These are phyloP conservation scores for Populus hybrid DNA, from an alignment of 441 rosid genomes.

Conservation along the genomic window DNA sequence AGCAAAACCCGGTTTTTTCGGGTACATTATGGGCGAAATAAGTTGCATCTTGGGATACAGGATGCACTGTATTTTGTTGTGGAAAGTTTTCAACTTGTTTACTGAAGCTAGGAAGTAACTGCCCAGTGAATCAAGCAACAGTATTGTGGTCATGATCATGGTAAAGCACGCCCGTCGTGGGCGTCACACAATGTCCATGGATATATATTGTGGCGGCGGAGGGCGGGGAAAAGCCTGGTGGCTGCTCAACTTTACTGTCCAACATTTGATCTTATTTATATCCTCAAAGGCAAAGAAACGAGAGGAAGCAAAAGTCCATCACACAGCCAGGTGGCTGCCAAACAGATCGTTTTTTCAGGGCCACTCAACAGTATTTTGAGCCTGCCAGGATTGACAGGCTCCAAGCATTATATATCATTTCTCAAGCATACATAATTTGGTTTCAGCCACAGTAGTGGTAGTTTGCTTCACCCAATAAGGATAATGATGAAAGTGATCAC, in stretches of 20 bases:
- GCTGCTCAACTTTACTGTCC: background rate
- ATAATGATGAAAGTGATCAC: conserved; percentile 28
- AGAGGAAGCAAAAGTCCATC: conserved; percentile 45
- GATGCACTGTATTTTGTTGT: too few relatives aligned
- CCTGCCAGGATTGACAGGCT: conserved; percentile 22
- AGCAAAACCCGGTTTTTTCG: too few relatives aligned
- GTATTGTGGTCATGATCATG: too few relatives aligned
- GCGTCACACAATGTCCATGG: too few relatives aligned
- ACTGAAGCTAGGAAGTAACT: too few relatives aligned
- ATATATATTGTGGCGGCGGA: too few relatives aligned
- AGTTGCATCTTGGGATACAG: too few relatives aligned
- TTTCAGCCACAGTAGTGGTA: conserved; percentile 28
- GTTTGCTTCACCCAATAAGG: conserved; percentile 36
- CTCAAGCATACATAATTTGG: conserved; percentile 45
- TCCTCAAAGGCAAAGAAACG: conserved; percentile 35
- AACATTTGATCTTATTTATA: conserved; percentile 31
- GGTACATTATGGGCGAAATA: too few relatives aligned
- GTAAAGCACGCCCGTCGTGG: too few relatives aligned
- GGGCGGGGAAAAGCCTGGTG: background rate
- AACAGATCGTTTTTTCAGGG: conserved; percentile 31
- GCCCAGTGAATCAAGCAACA: too few relatives aligned
- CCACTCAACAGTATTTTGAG: conserved; percentile 40
- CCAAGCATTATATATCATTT: conserved; percentile 38
- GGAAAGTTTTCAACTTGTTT: too few relatives aligned
- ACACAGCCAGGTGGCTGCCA: conserved; percentile 36